Percentiles rank a stretch among this genome's conserved stretches.
These are phyloP conservation scores for Blastobotrys apis DNA, from an alignment of 1,139 yeast genomes.

Conservation along the genomic window DNA sequence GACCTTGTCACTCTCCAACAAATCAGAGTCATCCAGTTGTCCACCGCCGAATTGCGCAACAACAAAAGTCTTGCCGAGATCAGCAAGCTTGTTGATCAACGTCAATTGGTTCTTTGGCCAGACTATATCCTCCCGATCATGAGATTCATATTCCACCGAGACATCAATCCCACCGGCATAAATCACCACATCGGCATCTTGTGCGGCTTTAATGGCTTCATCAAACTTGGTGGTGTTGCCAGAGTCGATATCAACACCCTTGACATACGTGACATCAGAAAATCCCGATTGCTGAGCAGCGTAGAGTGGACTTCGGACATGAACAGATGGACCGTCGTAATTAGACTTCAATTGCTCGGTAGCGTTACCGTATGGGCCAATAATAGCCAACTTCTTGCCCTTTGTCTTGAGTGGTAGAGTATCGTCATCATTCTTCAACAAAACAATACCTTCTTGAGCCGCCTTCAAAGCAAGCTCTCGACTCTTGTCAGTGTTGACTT, in stretches of 20 bases:
- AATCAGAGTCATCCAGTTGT: slow-evolving; percentile 17
- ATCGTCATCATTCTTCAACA: slow-evolving; percentile 47
- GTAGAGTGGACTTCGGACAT: slow-evolving; percentile 15
- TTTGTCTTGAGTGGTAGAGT: slow-evolving; percentile 48
- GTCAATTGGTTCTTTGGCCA: slow-evolving; percentile 20
- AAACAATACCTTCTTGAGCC: slow-evolving; percentile 51
- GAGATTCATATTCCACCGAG: slow-evolving; percentile 17
- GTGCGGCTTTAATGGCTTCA: slow-evolving; percentile 13
- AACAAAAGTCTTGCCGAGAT: slow-evolving; percentile 14
- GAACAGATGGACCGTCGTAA: slow-evolving; percentile 15
- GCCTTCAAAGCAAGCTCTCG: slow-evolving; percentile 45
- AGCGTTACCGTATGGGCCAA: slow-evolving; percentile 28
- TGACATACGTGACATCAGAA: slow-evolving; percentile 5
- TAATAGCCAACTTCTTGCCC: slow-evolving; percentile 44
- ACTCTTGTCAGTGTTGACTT: slow-evolving; percentile 46
- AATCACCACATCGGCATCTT: slow-evolving; percentile 16
- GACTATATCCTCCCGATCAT: slow-evolving; percentile 14
- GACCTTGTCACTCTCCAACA: slow-evolving; percentile 13
- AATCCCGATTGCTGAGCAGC: slow-evolving; percentile 13
- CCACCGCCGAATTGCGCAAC: slow-evolving; percentile 21
- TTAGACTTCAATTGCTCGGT: slow-evolving; percentile 17
- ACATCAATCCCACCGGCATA: slow-evolving; percentile 20
- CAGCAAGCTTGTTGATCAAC: slow-evolving; percentile 12
- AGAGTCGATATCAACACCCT: slow-evolving; percentile 13
- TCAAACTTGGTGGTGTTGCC: slow-evolving; percentile 10